Conservation (phyloP, 1,139 yeast species). For the Hyphopichia wangnamkhiaoensis region DNA sequence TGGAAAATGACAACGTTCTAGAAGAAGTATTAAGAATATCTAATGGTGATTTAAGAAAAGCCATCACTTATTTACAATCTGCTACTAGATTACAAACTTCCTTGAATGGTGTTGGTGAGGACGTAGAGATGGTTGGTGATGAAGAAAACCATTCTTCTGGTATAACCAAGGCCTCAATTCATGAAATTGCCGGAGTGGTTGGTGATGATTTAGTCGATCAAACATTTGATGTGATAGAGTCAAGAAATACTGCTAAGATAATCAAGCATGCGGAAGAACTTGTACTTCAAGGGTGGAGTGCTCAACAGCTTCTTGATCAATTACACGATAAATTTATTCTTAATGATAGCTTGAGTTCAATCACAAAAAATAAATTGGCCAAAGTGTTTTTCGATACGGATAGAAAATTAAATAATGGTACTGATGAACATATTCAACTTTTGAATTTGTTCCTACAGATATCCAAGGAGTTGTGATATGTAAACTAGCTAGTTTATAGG, state of each 20-base stretch:
- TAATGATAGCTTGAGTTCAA: constrained; percentile 53
- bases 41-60: constrained; percentile 89
- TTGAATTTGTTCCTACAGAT: constrained; percentile 68
- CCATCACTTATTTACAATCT: constrained; percentile 88
- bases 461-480: constrained; percentile 32
- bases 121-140: constrained; percentile 23
- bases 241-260: constrained; percentile 39
- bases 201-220: constrained; percentile 54
- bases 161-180: constrained; percentile 48
- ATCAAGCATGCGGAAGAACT: constrained; percentile 53
- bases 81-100: constrained; percentile 64
- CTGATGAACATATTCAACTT: constrained; percentile 87
- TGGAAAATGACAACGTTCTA: constrained; percentile 53
- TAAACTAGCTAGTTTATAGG: too few relatives aligned
- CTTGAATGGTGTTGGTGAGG: constrained; percentile 14
- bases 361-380: constrained; percentile 66
- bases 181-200: constrained; percentile 86
- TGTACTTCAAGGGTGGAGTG: constrained; percentile 83
- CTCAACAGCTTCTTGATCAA: constrained; percentile 74
- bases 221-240: constrained; percentile 41
- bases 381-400: constrained; percentile 73
- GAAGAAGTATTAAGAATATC: constrained; percentile 66
- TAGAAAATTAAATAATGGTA: constrained; percentile 73
- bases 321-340: constrained; percentile 72
- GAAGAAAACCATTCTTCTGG: constrained; percentile 14